A percentile compares a stretch with the other conserved stretches of the same genome.
phyloP scores from a whole-genome alignment of 129 eudicot species.

The Chrysanthemum lavandulifolium region DNA sequence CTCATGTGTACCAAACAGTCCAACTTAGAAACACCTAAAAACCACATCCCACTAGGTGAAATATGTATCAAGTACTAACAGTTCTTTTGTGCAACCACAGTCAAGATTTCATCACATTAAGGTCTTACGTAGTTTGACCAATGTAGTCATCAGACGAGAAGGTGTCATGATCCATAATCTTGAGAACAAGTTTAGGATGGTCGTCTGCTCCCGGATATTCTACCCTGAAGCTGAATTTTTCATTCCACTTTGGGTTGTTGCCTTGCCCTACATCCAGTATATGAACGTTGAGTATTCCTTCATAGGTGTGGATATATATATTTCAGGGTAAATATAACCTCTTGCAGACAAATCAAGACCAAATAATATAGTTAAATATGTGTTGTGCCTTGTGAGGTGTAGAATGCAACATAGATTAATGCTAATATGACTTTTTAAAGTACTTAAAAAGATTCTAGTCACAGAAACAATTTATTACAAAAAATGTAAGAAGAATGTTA shows the following conservation, averaged over 20 bases:
- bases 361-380: too few relatives aligned
- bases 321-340: background rate
- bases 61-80: background rate
- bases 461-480: background rate
- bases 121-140: slow-evolving; percentile 69
- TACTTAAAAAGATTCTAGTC: background rate
- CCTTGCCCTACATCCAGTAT: slow-evolving; percentile 55
- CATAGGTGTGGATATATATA: background rate
- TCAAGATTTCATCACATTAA: background rate
- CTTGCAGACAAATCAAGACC: too few relatives aligned
- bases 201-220: slow-evolving; percentile 58
- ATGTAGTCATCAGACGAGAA: slow-evolving; percentile 63
- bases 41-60: background rate
- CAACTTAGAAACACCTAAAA: background rate
- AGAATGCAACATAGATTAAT: background rate
- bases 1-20: too few relatives aligned
- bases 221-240: slow-evolving; percentile 57
- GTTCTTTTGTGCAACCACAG: background rate
- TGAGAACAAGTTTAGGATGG: slow-evolving; percentile 56
- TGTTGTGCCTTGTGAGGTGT: background rate
- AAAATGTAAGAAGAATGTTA: slow-evolving; percentile 2
- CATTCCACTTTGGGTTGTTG: slow-evolving; percentile 58
- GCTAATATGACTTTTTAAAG: background rate
- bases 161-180: slow-evolving; percentile 71
- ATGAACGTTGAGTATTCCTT: background rate